phyloP scores from a whole-genome alignment of 2,329 filamentous ascomycete genomes.

The Aspergillus neotritici region DNA sequence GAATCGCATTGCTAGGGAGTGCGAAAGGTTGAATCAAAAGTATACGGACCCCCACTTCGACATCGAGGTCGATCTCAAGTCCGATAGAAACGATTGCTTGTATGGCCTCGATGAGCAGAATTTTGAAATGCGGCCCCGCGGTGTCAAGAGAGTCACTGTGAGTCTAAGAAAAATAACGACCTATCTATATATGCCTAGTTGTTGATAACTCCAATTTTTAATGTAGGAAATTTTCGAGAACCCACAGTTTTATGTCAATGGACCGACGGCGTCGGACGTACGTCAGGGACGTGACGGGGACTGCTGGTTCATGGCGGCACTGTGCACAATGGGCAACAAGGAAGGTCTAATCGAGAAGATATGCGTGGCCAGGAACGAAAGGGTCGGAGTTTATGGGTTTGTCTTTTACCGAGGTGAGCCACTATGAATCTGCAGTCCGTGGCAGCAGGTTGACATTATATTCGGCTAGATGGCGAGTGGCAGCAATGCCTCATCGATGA shows the following conservation, averaged over 20 bases:
- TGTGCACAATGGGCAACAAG: slow-evolving; percentile 72
- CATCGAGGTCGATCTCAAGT: slow-evolving; percentile 69
- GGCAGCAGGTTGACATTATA: neutral
- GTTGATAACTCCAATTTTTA: slow-evolving; percentile 3
- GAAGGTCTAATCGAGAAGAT: slow-evolving; percentile 64
- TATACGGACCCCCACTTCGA: slow-evolving; percentile 86
- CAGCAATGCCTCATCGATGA: slow-evolving; percentile 88
- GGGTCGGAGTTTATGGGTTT: slow-evolving; percentile 77
- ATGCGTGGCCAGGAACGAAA: slow-evolving; percentile 66
- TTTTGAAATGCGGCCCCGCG: slow-evolving; percentile 54
- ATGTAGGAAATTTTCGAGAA: slow-evolving; percentile 69
- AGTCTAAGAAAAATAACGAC: slow-evolving; percentile 7
- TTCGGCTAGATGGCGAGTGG: slow-evolving; percentile 69
- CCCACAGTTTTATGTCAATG: slow-evolving; percentile 71
- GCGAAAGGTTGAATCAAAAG: slow-evolving; percentile 72
- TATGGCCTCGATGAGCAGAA: slow-evolving; percentile 40
- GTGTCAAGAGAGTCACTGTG: slow-evolving; percentile 65
- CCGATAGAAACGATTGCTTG: slow-evolving; percentile 48
- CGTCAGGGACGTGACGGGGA: slow-evolving; percentile 73
- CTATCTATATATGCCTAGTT: neutral
- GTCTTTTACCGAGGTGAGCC: slow-evolving; percentile 64
- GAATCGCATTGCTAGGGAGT: slow-evolving; percentile 56
- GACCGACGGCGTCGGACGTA: slow-evolving; percentile 70
- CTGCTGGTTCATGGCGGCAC: slow-evolving; percentile 78
- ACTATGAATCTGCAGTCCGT: neutral